A percentile compares a stretch with the other conserved stretches of the same genome.
phyloP scores from a whole-genome alignment of 139 green algal genomes.

The Picochlorum sp. region DNA sequence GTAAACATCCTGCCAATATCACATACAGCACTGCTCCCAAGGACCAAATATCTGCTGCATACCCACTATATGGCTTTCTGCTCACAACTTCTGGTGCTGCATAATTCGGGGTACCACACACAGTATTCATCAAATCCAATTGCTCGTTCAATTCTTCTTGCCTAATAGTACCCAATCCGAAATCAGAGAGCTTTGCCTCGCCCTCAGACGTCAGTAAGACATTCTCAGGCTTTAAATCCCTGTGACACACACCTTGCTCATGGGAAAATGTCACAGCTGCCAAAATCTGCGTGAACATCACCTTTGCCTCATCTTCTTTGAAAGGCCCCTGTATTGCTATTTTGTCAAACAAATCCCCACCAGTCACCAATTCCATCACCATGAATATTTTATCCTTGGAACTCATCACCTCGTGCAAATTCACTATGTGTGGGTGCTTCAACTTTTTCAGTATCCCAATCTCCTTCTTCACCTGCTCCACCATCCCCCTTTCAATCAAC shows the following conservation, averaged over 20 bases:
- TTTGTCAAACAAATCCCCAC: slow-evolving; percentile 66
- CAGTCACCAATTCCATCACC: slow-evolving; percentile 64
- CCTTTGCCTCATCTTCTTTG: slow-evolving; percentile 38
- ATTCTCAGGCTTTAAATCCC: slow-evolving; percentile 69
- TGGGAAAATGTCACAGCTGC: slow-evolving; percentile 61
- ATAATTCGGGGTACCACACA: slow-evolving; percentile 72
- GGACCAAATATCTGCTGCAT: slow-evolving; percentile 51
- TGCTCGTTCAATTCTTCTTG: not conserved
- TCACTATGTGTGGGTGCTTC: slow-evolving; percentile 56
- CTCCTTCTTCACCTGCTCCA: slow-evolving; percentile 47
- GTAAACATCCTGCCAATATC: slow-evolving; percentile 36
- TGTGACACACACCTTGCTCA: slow-evolving; percentile 24
- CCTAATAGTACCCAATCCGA: slow-evolving; percentile 43
- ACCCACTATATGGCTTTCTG: slow-evolving; percentile 37
- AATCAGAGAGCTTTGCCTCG: slow-evolving; percentile 48
- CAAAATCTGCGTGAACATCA: slow-evolving; percentile 58
- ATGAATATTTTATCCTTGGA: slow-evolving; percentile 58
- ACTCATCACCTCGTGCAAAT: slow-evolving; percentile 60
- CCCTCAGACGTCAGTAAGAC: slow-evolving; percentile 39
- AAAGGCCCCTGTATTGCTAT: slow-evolving; percentile 44
- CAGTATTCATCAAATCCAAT: slow-evolving; percentile 43
- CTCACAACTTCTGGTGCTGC: slow-evolving; percentile 61
- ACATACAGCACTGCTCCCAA: slow-evolving; percentile 45
- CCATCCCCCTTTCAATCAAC: slow-evolving; percentile 23
- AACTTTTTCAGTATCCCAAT: slow-evolving; percentile 56